Percentiles rank a stretch among this genome's conserved stretches.
These are phyloP conservation scores for Cystoisospora suis DNA, from an alignment of 169 alveolate species.

Conservation along the genomic window DNA sequence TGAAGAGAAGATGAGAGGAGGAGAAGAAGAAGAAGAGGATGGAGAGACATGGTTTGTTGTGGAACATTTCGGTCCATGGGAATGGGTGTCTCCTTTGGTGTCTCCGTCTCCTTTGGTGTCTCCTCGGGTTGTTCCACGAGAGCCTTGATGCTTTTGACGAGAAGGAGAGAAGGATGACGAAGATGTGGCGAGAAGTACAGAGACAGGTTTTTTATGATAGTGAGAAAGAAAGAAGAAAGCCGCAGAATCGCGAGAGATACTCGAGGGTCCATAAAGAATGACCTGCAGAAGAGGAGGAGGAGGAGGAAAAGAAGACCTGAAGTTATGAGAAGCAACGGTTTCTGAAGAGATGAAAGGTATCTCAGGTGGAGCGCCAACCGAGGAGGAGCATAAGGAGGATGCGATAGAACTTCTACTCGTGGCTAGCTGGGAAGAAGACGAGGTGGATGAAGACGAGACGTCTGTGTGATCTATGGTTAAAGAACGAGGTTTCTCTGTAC, in stretches of 20 bases:
- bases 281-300: not conserved
- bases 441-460: not conserved
- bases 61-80: not conserved
- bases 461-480: too few relatives aligned
- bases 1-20: not conserved
- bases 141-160: not conserved
- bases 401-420: not conserved
- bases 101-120: not conserved
- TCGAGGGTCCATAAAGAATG: not conserved
- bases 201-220: not conserved
- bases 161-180: too few relatives aligned
- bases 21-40: not conserved
- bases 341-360: too few relatives aligned
- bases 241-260: constrained; percentile 21
- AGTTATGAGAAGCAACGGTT: too few relatives aligned
- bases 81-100: not conserved
- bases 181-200: constrained; percentile 9
- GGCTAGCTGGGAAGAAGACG: not conserved
- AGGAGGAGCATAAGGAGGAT: not conserved
- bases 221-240: constrained; percentile 13
- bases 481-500: too few relatives aligned
- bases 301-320: too few relatives aligned
- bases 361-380: too few relatives aligned
- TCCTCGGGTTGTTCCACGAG: not conserved
- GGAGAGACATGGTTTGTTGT: not conserved